Base-by-base conservation (phyloP, 441 rosid species). In the Brassica hybrid region DNA sequence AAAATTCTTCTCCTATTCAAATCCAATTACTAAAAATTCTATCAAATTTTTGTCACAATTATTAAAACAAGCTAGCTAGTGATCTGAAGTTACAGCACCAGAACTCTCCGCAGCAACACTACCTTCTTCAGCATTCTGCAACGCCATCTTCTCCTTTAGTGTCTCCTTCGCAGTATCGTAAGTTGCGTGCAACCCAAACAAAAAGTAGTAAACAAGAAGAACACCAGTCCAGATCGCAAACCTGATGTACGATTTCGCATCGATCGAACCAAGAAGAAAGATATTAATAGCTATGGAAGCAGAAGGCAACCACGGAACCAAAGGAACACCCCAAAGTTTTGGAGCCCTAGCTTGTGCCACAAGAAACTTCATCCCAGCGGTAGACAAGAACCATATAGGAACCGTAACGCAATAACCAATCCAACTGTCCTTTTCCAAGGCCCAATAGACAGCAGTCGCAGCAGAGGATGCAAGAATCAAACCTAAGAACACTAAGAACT, bases 271-370 rank as follows among this genome's bases (percentile, higher is more conserved):
- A 3, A 93, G 81, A 3, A 91, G 85, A 84, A 91, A 88, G 1
- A 93, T 78, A 68, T 91, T 93, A 65, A 88, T 85, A 0, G 88
- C 82, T 19, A 93, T 87, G 1, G 96, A 93, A 12, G 81, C 76
- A 1, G 97, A 91, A 3, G 97, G 97, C 73, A 93, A 8, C 92
- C 91, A 93, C 1, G 96, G 97, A 25, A 93, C 93, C 76, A 93
- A 71, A 0, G 96, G 96, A 38, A 84, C 93, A 7, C 96, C 96
- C 97, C 96, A 93, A 0, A 87, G 52, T 17, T 80, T 87, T 2
- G 96, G 94, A 8, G 72, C 81, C 67, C 91, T 87, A 21, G 92
- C 93, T 18, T 85, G 89, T 0, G 96, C 93, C 4, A 93, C 91
- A 59, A 86, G 43, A 25, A 86, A 11, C 45, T 58, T 65, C 43